These are phyloP conservation scores for Plectosphaerella cucumerina DNA, from an alignment of 2,329 filamentous ascomycete genomes.

Conservation along the genomic window DNA sequence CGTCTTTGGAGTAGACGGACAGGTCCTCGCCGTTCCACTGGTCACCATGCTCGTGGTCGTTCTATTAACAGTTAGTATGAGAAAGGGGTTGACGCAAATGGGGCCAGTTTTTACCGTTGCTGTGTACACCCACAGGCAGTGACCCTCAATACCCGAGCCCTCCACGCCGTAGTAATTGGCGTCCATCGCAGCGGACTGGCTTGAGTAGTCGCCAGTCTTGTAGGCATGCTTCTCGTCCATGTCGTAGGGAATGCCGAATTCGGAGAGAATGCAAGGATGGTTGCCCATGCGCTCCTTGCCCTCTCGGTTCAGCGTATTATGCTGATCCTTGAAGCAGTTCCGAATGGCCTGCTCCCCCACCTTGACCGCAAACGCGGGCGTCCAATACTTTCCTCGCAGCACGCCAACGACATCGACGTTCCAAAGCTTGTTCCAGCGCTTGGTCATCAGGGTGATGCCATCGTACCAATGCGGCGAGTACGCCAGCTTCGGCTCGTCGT, in stretches of 20 bases:
- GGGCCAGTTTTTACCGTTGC: conserved; percentile 47
- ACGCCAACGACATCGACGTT: conserved; percentile 95
- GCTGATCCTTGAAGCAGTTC: conserved; percentile 87
- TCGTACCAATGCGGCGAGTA: conserved; percentile 97
- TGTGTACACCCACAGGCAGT: conserved; percentile 85
- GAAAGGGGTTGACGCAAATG: conserved; percentile 3
- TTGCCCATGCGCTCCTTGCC: conserved; percentile 84
- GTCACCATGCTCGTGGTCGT: conserved; percentile 85
- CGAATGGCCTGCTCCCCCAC: conserved; percentile 90
- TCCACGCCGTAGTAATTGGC: conserved; percentile 94
- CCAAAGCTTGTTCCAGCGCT: conserved; percentile 97
- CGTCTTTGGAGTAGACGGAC: conserved; percentile 83
- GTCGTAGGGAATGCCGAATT: conserved; percentile 97
- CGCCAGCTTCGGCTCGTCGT: conserved; percentile 86
- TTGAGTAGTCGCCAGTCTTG: conserved; percentile 90
- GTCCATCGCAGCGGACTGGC: conserved; percentile 87
- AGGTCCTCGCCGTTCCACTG: conserved; percentile 98
- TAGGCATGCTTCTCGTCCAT: conserved; percentile 98
- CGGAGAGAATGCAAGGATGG: conserved; percentile 85
- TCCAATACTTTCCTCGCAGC: conserved; percentile 80
- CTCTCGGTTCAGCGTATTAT: conserved; percentile 78
- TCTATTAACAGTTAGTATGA: conserved; percentile 42
- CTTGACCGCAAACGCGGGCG: conserved; percentile 87
- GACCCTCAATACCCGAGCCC: conserved; percentile 76
- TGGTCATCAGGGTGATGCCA: conserved; percentile 92